These are phyloP conservation scores for Beauveria caledonica DNA, from an alignment of 2,329 filamentous ascomycete species.

Conservation along the genomic window DNA sequence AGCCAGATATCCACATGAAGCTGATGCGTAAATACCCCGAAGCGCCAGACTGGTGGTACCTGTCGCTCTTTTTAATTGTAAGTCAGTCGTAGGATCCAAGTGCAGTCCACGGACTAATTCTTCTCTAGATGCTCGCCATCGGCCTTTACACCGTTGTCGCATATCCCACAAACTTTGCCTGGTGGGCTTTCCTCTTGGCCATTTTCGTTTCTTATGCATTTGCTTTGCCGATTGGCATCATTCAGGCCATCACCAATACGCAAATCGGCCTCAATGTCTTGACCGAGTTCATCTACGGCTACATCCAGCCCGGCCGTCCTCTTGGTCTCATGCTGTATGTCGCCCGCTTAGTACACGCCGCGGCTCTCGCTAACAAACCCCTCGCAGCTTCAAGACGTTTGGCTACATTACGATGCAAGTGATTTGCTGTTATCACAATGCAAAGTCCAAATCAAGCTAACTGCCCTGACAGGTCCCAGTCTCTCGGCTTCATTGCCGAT, in stretches of 20 bases:
- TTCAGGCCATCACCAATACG: conserved; percentile 62
- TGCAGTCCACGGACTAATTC: conserved; percentile 9
- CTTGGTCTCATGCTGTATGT: conserved; percentile 64
- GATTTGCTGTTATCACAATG: too few relatives aligned
- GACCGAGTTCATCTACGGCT: conserved; percentile 66
- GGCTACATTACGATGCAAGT: conserved; percentile 51
- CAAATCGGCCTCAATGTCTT: conserved; percentile 67
- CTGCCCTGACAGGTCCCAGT: conserved; percentile 38
- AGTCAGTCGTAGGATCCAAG: conserved; percentile 18
- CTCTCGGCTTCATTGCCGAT: conserved; percentile 55
- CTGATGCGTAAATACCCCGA: conserved; percentile 56
- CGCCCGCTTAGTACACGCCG: neutral
- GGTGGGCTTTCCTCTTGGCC: conserved; percentile 65
- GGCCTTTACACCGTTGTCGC: conserved; percentile 47
- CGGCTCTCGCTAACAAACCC: neutral
- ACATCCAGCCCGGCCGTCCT: conserved; percentile 64
- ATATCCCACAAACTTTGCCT: conserved; percentile 59
- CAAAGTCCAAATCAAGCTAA: neutral
- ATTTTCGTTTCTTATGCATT: conserved; percentile 57
- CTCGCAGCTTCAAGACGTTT: conserved; percentile 51
- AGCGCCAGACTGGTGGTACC: conserved; percentile 57
- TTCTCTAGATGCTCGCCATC: conserved; percentile 40
- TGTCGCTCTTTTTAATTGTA: conserved; percentile 46
- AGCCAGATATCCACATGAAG: conserved; percentile 56
- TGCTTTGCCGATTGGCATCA: conserved; percentile 59